Base-by-base conservation (phyloP, 2,329 filamentous ascomycete genomes). In the Elsinoe batatas region DNA sequence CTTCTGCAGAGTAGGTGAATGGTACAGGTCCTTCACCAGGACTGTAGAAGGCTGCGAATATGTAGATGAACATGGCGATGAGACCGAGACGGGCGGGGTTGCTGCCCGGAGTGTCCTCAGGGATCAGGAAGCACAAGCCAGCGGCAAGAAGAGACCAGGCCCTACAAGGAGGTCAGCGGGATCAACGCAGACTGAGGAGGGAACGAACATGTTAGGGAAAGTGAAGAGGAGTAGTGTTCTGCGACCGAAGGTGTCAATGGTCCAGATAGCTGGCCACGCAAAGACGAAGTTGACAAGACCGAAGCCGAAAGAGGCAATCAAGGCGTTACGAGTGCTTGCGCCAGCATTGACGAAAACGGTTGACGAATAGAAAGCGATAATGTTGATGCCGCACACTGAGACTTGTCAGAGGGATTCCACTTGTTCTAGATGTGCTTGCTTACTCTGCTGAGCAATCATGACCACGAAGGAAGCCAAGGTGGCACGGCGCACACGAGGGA, bases 381-480 rank as follows among this genome's bases (percentile, higher is more conserved):
- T 64, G 43, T 60, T 55, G 40, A 55, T 55, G 36, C 53, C 53
- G 30, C 53, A 55, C 38, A 55, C 47, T 65, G 57, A n/a, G 20
- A 18, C 11, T 10, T 17, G 36, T 60, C 35, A 61, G 56, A 30
- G 2, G 18, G 17, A 3, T 44, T 12, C 12, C 20, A 10, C 8
- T 5, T 26, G 1, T 26, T 3, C 6, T 11, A 1, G 3, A 3
- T 13, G 5, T 42, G 18, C 15, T 11, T 42, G 10, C 47, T 35
- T 51, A 51, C 47, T 44, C 53, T 55, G 53, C 40, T 55, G 53
- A 3, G 38, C 42, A 61, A 82, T 82, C 88, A 94, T 94, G 61
- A 91, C 87, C 1, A 82, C 81, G 60, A 83, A 87, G 0, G 87
- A 85, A 5, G 88, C 88, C 30, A 87, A 76, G 3, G 83, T 91